Base-by-base conservation (phyloP, 2,329 filamentous ascomycete genomes). In the Macrophomina tecta region DNA sequence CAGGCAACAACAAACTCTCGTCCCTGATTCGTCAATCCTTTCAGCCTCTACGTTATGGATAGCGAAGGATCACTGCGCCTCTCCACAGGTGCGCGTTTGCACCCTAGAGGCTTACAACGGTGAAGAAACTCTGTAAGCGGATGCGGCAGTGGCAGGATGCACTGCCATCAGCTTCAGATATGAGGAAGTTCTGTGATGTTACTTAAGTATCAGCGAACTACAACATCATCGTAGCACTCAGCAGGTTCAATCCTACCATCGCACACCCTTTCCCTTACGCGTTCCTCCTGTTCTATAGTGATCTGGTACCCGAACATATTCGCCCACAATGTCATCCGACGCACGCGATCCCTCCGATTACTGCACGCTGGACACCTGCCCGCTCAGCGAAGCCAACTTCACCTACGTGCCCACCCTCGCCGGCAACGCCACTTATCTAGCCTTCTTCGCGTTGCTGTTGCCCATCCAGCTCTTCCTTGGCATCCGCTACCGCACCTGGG, bases 401-500 rank as follows among this genome's bases (percentile, higher is more conserved):
- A 81, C 83, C 32, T 89, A 88, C 74, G 78, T 82, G 40, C 86
- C 86, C 0, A 81, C 76, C 45, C 74, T 86, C 0, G 78, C 77
- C 4, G 84, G 81, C 16, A 87, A 87, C 71, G 76, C 81, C 55
- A 82, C 86, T 75, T 87, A 86, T 72, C 70, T 82, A 0, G 80
- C 79, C 34, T 81, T 86, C 71, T 87, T 86, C 72, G 83, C 75
- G 34, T 23, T 85, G 3, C 78, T 82, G 58, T 78, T 84, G 2
- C 14, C 86, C 5, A 72, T 80, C 23, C 85, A 88, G 58, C 58
- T 86, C 30, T 76, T 75, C 1, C 75, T 86, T 6, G 85, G 85
- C 6, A 74, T 85, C 63, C 79, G 77, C 63, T 85, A 82, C 72
- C 81, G 80, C 66, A 86, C 86, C 69, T 88, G 84, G 83, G 85